Base-by-base conservation (phyloP, 2,329 filamentous ascomycete species). In the Paecilomyces niveus region DNA sequence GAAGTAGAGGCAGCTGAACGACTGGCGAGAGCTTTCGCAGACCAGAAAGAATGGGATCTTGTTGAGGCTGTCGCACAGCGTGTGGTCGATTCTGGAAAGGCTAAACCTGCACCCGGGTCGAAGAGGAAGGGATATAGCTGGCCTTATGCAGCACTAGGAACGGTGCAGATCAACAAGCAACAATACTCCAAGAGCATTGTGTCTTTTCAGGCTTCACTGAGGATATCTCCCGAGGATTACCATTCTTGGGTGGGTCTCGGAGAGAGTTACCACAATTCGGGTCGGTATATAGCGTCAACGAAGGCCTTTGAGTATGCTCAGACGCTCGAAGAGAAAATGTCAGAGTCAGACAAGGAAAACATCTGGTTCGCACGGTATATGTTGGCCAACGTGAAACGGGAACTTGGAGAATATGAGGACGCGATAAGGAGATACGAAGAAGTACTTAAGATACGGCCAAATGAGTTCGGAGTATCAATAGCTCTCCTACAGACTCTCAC, bases 301-400 rank as follows among this genome's bases (percentile, higher is more conserved):
- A 93, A 94, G 69, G 92, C 94, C 0, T 94, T 97, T 64, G 80
- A 89, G 33, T 89, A 96, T 68, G 94, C 93, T 0, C 87, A 93
- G 69, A 84, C 83, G 57, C 80, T 96, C 3, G 89, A 93, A 62
- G 80, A 84, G 29, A 80, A 81, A 1, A 72, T 83, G 0, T 72
- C 79, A n/a, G 68, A 81, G 68, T 73, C 83, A 53, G 80, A 84
- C 33, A 70, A 78, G 21, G 85, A 83, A 0, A 89, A 95, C 64
- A 89, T 85, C 9, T 99, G 94, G 94, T 99, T 97, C 71, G 92
- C 92, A 7, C 90, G 90, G 69, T 97, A 97, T 73, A 95, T 99
- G 88, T 84, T 97, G 60, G 92, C 91, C 49, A 97, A 99, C 67
- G 90, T 99, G 57, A 91, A 92, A 72, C 86, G 92, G 57, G 93